Base-by-base conservation (phyloP, 805 yeast species). In the Saturnispora ahearnii region DNA sequence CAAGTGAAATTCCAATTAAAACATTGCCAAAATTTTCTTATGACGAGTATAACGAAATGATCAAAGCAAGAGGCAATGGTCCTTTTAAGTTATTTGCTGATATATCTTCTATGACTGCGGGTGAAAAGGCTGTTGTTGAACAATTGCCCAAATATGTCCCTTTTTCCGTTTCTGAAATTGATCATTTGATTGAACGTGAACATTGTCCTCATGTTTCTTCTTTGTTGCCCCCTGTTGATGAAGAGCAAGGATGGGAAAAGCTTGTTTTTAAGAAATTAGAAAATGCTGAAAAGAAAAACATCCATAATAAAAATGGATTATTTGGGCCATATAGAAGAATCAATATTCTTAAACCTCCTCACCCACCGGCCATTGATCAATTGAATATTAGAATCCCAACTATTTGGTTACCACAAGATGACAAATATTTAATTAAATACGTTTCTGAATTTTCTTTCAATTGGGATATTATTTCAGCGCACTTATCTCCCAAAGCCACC, bases 341-440 rank as follows among this genome's bases (percentile, higher is more conserved):
- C 52, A 82, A 78, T 50, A 75, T 73, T 47, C 71, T 90, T 45
- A 81, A 84, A 55, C 97, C 99, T 0, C 99, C 99, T 5, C 76
- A 78, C 46, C 98, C 98, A 0, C 99, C 99, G 3, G 77, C 86
- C 7, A 68, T 87, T 52, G 81, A 83, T 58, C 86, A 87, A 60
- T 69, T 93, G 56, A 90, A 87, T 54, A 76, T 79, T 53, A 73
- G 98, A 55, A 82, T 91, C 2, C 97, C 98, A 3, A 88, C 98
- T 0, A 86, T 90, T 31, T 93, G 99, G 99, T 73, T 90, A 15
- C 97, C 98, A 0, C 89, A 84, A 57, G 99, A 93, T 64, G 99
- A 93, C 62, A 82, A 80, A 54, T 74, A 75, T 54, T 74, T 93
- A 55, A 81, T 89, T 45, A 82, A 80, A 56, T 81, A 87, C 51